These are phyloP conservation scores for Teunomyces lycoperdinae DNA, from an alignment of 805 yeast species.

Conservation along the genomic window DNA sequence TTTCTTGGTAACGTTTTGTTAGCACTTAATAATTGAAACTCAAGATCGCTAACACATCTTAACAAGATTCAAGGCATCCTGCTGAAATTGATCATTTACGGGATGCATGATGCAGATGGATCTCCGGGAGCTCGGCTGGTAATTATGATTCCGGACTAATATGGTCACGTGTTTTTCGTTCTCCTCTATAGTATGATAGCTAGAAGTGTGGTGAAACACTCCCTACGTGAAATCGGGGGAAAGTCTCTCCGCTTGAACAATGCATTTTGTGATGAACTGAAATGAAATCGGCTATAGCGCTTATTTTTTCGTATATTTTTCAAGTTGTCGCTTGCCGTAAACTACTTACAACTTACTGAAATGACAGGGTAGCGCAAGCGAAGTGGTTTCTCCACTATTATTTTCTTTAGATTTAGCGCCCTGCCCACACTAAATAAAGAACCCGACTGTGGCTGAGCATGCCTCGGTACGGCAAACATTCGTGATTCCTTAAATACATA, in stretches of 20 bases:
- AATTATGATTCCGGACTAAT: not conserved
- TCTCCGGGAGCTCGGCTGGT: not conserved
- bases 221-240: not conserved
- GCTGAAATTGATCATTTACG: conserved; percentile 1
- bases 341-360: no score
- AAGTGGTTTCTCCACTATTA: not conserved
- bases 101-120: not conserved
- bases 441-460: not conserved
- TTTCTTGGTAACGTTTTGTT: not conserved
- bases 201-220: not conserved
- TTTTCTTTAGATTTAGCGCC: not conserved
- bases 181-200: no score
- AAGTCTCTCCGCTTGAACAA: not conserved
- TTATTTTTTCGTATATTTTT: not conserved
- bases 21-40: not conserved
- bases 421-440: not conserved
- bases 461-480: not conserved
- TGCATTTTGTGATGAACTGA: not conserved
- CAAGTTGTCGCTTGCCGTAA: not conserved
- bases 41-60: not conserved
- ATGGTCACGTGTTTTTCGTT: not conserved
- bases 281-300: not conserved
- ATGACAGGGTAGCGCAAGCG: not conserved
- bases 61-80: not conserved
- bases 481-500: no score